Conservation (phyloP, 1,284 basidiomycete genomes). For the Cutaneotrichosporon sp. region DNA sequence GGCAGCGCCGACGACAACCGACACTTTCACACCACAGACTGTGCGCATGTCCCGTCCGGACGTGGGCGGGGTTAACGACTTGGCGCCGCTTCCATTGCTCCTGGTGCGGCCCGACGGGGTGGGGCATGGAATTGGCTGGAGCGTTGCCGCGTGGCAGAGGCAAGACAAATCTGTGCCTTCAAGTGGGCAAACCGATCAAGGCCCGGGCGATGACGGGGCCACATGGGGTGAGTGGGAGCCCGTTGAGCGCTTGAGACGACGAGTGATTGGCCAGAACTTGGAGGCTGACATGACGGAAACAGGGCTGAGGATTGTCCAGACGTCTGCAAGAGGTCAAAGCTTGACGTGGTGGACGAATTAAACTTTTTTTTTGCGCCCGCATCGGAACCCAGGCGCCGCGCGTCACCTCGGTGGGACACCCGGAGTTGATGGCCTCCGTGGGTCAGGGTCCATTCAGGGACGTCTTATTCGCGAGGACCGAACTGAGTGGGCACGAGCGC, state of each 20-base stretch:
- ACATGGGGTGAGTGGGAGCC: constrained; percentile 7
- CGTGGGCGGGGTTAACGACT: background rate
- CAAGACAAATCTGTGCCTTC: background rate
- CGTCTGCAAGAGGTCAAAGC: constrained; percentile 2
- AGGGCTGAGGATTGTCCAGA: constrained; percentile 15
- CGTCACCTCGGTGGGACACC: background rate
- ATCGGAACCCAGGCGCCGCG: background rate
- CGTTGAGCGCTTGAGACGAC: background rate
- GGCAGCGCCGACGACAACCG: no score
- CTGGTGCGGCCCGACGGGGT: constrained; percentile 26
- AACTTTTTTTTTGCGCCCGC: background rate
- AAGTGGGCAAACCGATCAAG: background rate
- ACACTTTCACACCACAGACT: no score
- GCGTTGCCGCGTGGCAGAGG: constrained; percentile 15
- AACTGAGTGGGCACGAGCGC: no score
- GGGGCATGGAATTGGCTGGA: constrained; percentile 24
- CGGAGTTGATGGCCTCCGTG: background rate
- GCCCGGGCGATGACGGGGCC: background rate
- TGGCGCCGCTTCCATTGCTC: constrained; percentile 21
- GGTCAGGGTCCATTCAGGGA: no score
- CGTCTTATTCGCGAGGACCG: no score
- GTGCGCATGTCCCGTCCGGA: constrained; percentile 4
- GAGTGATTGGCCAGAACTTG: no score
- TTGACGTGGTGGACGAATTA: background rate
- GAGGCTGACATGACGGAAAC: constrained; percentile 13